A percentile compares a stretch with the other conserved stretches of the same genome.
Conservation (phyloP, 805 yeast genomes). For the Candida insectalens region DNA sequence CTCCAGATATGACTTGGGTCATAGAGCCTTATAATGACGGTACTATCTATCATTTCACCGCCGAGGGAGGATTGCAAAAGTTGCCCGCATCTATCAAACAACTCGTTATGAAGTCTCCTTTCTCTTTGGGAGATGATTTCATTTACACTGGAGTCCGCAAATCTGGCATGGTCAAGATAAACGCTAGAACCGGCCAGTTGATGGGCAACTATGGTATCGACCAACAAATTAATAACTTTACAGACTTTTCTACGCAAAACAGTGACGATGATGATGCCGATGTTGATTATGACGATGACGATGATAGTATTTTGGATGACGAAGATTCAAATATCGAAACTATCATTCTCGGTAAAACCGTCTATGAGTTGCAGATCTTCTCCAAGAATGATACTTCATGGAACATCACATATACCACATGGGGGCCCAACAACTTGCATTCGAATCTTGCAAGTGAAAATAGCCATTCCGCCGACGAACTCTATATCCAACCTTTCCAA, state of each 20-base stretch:
- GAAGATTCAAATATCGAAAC: too few species aligned
- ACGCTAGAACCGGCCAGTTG: conserved; percentile 67
- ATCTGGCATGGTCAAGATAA: conserved; percentile 66
- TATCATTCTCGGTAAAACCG: conserved; percentile 52
- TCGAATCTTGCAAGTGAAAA: conserved; percentile 37
- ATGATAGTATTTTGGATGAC: conserved; percentile 1
- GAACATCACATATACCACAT: conserved; percentile 78
- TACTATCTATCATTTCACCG: conserved; percentile 67
- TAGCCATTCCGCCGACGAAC: conserved; percentile 53
- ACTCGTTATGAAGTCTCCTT: conserved; percentile 76
- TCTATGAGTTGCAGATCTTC: conserved; percentile 67
- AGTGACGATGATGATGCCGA: conserved; percentile 5
- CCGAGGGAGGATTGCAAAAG: conserved; percentile 64
- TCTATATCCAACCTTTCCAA: conserved; percentile 77
- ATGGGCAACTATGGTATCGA: conserved; percentile 47
- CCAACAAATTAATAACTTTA: neutral
- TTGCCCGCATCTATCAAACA: conserved; percentile 75
- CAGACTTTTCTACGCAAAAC: neutral
- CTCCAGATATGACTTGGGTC: conserved; percentile 52
- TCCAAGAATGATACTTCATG: conserved; percentile 62
- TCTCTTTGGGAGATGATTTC: conserved; percentile 71
- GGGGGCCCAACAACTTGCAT: conserved; percentile 91
- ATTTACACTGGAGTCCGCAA: conserved; percentile 79
- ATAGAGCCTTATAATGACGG: conserved; percentile 91
- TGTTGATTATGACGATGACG: conserved; percentile 8